phyloP scores from a whole-genome alignment of 2,329 filamentous ascomycete genomes.

The Talaromyces sp. region DNA sequence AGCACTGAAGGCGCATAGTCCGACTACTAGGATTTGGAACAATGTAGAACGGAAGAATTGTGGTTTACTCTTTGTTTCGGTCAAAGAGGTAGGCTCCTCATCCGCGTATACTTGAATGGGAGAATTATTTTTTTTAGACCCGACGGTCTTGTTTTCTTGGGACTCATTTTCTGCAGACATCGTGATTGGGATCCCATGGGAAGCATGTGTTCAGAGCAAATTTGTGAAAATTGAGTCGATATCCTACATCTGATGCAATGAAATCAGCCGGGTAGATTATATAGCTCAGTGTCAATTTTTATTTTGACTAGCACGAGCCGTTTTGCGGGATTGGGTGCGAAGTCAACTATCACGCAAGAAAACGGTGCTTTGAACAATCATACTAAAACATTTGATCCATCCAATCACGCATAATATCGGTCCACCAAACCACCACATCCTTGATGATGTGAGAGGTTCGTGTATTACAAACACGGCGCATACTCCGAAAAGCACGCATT shows the following conservation, averaged over 20 bases:
- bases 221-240: not conserved
- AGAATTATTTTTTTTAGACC: not conserved
- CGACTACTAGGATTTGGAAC: slow-evolving; percentile 42
- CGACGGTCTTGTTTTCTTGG: not conserved
- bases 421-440: not conserved
- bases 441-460: not conserved
- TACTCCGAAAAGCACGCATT: not conserved
- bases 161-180: not conserved
- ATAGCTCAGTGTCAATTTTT: not conserved
- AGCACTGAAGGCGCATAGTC: slow-evolving; percentile 41
- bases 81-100: not conserved
- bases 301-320: not conserved
- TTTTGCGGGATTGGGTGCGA: not conserved
- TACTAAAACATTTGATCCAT: not conserved
- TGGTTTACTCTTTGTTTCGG: not conserved
- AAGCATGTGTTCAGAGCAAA: not conserved
- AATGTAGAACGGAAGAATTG: slow-evolving; percentile 43
- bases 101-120: not conserved
- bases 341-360: not conserved
- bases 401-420: not conserved
- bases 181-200: not conserved
- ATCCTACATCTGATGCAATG: not conserved
- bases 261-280: not conserved
- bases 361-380: not conserved
- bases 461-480: not conserved